Evolutionary conservation across 78 protist species (phyloP).

Genomic region (Speleostelium caveatum): DNA sequence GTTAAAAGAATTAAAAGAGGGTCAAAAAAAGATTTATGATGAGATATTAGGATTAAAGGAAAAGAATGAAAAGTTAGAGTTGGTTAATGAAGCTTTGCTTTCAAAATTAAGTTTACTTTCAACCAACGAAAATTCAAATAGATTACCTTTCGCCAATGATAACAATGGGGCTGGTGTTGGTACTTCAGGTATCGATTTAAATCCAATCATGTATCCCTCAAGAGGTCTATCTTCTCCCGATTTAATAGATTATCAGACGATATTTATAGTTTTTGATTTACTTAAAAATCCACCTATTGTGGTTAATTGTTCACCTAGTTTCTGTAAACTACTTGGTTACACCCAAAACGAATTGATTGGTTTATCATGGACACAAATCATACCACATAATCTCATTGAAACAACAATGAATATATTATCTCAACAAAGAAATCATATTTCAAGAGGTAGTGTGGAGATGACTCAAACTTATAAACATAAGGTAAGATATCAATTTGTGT

Average conservation of each 20-base stretch:
- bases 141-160: background rate
- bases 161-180: background rate
- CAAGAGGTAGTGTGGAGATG: constrained; percentile 21
- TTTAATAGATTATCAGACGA: background rate
- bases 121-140: background rate
- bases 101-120: constrained; percentile 20
- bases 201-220: constrained; percentile 31
- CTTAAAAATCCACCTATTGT: constrained; percentile 66
- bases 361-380: constrained; percentile 72
- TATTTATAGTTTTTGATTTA: constrained; percentile 49
- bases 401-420: constrained; percentile 44
- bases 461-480: constrained; percentile 58
- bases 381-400: constrained; percentile 52
- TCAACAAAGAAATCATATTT: constrained; percentile 3
- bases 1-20: constrained; percentile 65
- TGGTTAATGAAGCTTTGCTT: constrained; percentile 42
- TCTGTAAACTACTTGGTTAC: constrained; percentile 51
- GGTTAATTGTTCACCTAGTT: constrained; percentile 23
- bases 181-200: background rate
- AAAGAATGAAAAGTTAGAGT: constrained; percentile 48
- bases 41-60: constrained; percentile 15
- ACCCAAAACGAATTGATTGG: constrained; percentile 63
- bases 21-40: constrained; percentile 72
- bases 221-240: background rate
- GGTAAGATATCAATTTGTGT: too few relatives aligned